Base-by-base conservation (phyloP, 176 grass and related monocot species). In the Canna indica region DNA sequence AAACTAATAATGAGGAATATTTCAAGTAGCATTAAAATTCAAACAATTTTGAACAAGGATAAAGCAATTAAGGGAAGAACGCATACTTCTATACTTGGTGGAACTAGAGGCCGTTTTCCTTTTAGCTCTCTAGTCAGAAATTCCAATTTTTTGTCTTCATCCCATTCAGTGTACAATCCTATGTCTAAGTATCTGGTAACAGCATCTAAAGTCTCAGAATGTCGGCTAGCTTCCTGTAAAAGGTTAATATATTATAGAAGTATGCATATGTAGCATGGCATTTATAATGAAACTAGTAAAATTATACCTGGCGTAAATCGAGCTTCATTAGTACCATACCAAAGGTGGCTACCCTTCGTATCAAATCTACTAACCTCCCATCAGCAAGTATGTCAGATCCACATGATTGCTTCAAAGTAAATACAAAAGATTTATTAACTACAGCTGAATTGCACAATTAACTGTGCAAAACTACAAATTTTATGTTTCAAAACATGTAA, bases 271-370 rank as follows among this genome's bases (percentile, higher is more conserved):
- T 11, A 36, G 7, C 7, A 66, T 12, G 33, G 35, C 33, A 16
- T 81, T 75, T 28, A 46, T 27, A 67, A 47, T 14, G n/a, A 71
- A 72, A 46, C 13, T 44, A 57, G 28, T 15, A 53, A 64, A 33
- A 46, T 27, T 47, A 11, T 56, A 95, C 91, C 87, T 91, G 93
- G 27, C 93, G 93, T 41, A 96, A 61, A 30, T 96, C 93, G 22
- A 96, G 81, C 79, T 96, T 96, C 88, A 91, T 91, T 63, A 96
- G 59, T 50, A 85, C 85, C 88, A 96, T 84, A 65, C 88, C 88
- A 73, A 96, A 96, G 57, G 81, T 96, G 8, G 88, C 81, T 81
- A 96, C 83, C 75, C 88, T 80, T 59, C 93, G 77, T 81, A 96
- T 91, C 63, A 96, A 80, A 96, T 96, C 88, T 79, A 88, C 84